Evolutionary conservation across 2,329 filamentous ascomycete species (phyloP).

Genomic region (Chaetomiaceae sp.): DNA sequence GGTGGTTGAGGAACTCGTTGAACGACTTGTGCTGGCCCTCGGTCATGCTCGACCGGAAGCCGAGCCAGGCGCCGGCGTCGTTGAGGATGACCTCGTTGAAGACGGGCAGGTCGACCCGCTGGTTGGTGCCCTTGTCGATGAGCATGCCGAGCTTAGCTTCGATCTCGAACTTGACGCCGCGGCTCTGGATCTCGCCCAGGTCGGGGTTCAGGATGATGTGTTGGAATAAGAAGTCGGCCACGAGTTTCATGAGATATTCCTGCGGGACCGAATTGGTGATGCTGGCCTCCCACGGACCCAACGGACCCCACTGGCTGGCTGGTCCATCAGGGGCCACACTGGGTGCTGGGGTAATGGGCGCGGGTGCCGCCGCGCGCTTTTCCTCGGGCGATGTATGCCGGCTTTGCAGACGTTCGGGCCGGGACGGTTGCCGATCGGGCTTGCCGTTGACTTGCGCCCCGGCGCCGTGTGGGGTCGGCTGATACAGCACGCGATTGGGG

Average conservation of each 20-base stretch:
- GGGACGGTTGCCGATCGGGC: conserved; percentile 24
- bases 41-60: conserved; percentile 86
- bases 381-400: conserved; percentile 44
- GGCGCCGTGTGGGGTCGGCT: conserved; percentile 27
- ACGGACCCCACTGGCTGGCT: conserved; percentile 25
- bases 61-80: conserved; percentile 49
- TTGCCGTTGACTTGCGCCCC: conserved; percentile 35
- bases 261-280: conserved; percentile 65
- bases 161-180: conserved; percentile 75
- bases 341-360: conserved; percentile 22
- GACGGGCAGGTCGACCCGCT: conserved; percentile 62
- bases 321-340: conserved; percentile 16
- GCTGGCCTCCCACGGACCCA: conserved; percentile 58
- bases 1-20: conserved; percentile 77
- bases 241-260: conserved; percentile 65
- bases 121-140: conserved; percentile 64
- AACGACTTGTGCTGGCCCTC: conserved; percentile 73
- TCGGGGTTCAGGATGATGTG: conserved; percentile 64
- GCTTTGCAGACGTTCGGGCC: conserved; percentile 31
- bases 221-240: conserved; percentile 77
- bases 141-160: conserved; percentile 89
- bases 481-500: conserved; percentile 42
- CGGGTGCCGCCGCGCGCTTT: conserved; percentile 28
- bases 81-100: conserved; percentile 64
- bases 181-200: conserved; percentile 54